Percentiles rank a stretch among this genome's conserved stretches.
Evolutionary conservation across 805 yeast species (phyloP).

Genomic region (Dipodascopsis uninucleata): DNA sequence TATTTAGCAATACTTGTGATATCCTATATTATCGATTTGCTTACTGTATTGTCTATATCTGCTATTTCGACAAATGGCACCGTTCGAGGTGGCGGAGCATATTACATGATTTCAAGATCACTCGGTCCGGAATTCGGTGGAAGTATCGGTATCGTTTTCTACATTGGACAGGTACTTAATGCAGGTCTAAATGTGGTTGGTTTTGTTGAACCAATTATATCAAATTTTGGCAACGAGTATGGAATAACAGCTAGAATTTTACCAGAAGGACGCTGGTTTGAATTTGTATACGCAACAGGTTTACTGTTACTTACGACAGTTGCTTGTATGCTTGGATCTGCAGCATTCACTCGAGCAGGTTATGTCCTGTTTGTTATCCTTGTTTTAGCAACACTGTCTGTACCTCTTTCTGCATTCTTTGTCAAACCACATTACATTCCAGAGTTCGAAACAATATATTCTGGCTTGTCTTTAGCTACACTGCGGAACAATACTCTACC

Average conservation of each 20-base stretch:
- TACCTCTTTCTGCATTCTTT: conserved; percentile 73
- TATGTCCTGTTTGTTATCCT: conserved; percentile 64
- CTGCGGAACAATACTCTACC: conserved; percentile 68
- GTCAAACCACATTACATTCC: conserved; percentile 58
- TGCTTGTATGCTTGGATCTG: conserved; percentile 76
- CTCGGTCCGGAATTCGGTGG: conserved; percentile 99
- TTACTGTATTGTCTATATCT: conserved; percentile 85
- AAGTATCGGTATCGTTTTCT: conserved; percentile 90
- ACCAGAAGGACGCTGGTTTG: conserved; percentile 65
- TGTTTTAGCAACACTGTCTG: conserved; percentile 67
- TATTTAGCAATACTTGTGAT: conserved; percentile 43
- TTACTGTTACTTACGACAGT: conserved; percentile 68
- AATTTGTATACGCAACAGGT: conserved; percentile 65
- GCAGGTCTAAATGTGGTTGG: conserved; percentile 91
- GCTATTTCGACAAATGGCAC: conserved; percentile 98
- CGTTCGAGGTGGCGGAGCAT: conserved; percentile 97
- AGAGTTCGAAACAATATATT: conserved; percentile 41
- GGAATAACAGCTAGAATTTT: conserved; percentile 58
- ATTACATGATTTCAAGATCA: conserved; percentile 92
- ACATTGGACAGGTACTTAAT: conserved; percentile 89
- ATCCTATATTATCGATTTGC: conserved; percentile 74
- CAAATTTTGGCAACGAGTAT: conserved; percentile 61
- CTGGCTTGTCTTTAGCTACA: conserved; percentile 69
- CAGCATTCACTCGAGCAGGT: conserved; percentile 78
- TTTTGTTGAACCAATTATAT: conserved; percentile 82